A percentile compares a stretch with the other conserved stretches of the same genome.
These are phyloP conservation scores for Lactarius psammicola DNA, from an alignment of 768 basidiomycete genomes.

Conservation along the genomic window DNA sequence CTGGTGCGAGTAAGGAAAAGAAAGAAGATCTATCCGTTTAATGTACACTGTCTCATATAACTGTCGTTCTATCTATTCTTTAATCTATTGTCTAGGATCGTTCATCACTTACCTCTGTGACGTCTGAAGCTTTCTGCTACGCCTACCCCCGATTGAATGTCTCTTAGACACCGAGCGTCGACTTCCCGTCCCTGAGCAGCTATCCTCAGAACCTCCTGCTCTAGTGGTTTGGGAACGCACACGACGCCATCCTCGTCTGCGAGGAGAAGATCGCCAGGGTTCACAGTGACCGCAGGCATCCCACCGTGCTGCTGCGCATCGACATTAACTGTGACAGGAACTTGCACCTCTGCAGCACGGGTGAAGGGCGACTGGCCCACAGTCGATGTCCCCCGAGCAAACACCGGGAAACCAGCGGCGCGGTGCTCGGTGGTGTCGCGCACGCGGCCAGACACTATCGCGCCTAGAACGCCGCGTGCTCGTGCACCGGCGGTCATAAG, in stretches of 20 bases:
- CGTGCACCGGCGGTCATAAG: constrained; percentile 87
- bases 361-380: constrained; percentile 85
- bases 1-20: constrained; percentile 5
- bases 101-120: constrained; percentile 54
- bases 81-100: constrained; percentile 36
- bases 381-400: constrained; percentile 77
- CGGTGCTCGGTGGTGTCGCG: constrained; percentile 82
- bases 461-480: constrained; percentile 65
- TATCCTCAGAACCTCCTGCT: constrained; percentile 53
- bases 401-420: constrained; percentile 70
- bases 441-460: constrained; percentile 81
- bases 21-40: neutral
- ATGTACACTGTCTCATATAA: neutral
- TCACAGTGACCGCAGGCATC: constrained; percentile 56
- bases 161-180: constrained; percentile 70
- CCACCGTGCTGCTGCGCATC: constrained; percentile 36
- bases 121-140: constrained; percentile 75
- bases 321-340: constrained; percentile 53
- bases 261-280: constrained; percentile 80
- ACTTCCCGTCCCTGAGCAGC: constrained; percentile 59
- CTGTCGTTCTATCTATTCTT: constrained; percentile 12
- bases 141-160: constrained; percentile 72
- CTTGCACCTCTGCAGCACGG: constrained; percentile 71
- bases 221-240: constrained; percentile 59
- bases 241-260: constrained; percentile 91